These are phyloP conservation scores for Diaporthe capsici DNA, from an alignment of 2,329 filamentous ascomycete species.

Conservation along the genomic window DNA sequence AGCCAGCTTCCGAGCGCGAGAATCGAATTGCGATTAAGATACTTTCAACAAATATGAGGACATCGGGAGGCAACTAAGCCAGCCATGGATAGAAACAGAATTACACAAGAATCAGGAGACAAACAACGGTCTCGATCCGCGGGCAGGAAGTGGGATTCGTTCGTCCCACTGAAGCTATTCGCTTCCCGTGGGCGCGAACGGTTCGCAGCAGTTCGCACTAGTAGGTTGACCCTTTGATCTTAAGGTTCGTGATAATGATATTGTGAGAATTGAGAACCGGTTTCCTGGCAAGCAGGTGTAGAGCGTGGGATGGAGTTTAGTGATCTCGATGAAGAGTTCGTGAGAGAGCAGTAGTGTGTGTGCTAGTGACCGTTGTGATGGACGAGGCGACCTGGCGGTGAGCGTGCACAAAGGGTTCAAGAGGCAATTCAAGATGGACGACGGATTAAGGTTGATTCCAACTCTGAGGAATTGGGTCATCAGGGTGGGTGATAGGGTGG, in stretches of 20 bases:
- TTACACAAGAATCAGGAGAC: constrained; percentile 33
- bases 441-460: constrained; percentile 36
- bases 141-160: constrained; percentile 39
- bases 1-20: constrained; percentile 39
- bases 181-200: constrained; percentile 41
- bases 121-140: constrained; percentile 29
- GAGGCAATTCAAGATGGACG: constrained; percentile 33
- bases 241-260: constrained; percentile 33
- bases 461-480: constrained; percentile 22
- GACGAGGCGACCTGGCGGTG: constrained; percentile 36
- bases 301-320: constrained; percentile 22
- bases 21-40: constrained; percentile 26
- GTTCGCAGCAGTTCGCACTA: constrained; percentile 40
- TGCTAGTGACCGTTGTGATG: constrained; percentile 25
- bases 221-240: constrained; percentile 17
- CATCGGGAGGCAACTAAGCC: constrained; percentile 30
- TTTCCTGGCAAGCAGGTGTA: constrained; percentile 8
- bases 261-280: constrained; percentile 12
- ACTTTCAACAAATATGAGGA: constrained; percentile 35
- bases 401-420: constrained; percentile 26
- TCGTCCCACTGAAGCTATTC: constrained; percentile 41
- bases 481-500: constrained; percentile 28
- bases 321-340: constrained; percentile 40
- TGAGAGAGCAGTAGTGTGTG: constrained; percentile 35
- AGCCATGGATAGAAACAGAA: constrained; percentile 30